Evolutionary conservation across 371 early-diverging fungal species (phyloP), one percentile per base, ranked within the genome.

Genomic region (Apophysomyces ossiformis): DNA sequence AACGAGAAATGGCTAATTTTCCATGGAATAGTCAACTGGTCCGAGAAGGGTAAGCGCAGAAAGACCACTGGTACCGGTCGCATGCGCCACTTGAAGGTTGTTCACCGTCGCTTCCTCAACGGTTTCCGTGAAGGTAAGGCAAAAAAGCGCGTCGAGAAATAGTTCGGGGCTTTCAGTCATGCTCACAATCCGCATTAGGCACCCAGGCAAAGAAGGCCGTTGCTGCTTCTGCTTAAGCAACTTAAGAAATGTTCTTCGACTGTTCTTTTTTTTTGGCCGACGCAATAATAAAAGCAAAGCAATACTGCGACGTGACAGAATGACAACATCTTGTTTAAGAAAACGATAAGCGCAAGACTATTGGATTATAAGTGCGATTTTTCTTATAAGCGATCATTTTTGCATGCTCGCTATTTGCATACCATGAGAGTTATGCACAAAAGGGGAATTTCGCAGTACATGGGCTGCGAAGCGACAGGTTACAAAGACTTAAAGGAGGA

Each of bases 41-140:
- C 90, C 75, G 90, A 84, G 72, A 99, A 99, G 92, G 96, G 91
- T 75, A 90, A 89, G 84, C 90, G 98, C 75, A 93, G 98, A 89
- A 94, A 92, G 90, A 95, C 96, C 78, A 93, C 96, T 78, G 99
- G 99, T 75, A 96, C 97, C 69, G 99, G 99, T 71, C 93, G 97
- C 83, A 95, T 95, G 95, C 87, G 92, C 61, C 85, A 99, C 90
- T 83, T 99, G 80, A 95, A 95, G 90, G 85, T 73, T 71, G 84
- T 97, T 60, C 80, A 91, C 79, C 85, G 91, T 58, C 90, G 95
- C 68, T 94, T 95, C 92, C 95, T 93, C 89, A 96, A 95, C 88
- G 96, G 96, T 68, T 97, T 97, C 94, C 90, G 92, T 78, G 90
- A 91, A 79, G 91, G 91, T 83, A 72, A 69, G 26, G 1, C 1